A percentile compares a stretch with the other conserved stretches of the same genome.
phyloP scores from a whole-genome alignment of 768 basidiomycete genomes.

The Phylloporus arenicola region DNA sequence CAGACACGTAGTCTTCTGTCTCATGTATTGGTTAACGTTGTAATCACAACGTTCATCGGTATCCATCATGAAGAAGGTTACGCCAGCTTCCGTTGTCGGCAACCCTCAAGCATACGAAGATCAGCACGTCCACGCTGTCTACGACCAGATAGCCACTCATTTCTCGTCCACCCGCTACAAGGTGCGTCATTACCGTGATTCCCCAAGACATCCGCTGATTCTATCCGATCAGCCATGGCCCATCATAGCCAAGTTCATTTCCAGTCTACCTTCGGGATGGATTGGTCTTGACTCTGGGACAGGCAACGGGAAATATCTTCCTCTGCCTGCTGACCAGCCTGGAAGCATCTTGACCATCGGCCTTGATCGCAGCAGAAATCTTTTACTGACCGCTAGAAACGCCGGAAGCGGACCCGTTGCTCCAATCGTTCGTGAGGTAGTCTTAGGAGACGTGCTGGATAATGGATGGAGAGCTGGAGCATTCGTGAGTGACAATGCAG shows the following conservation, averaged over 20 bases:
- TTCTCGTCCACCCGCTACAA: slow-evolving; percentile 90
- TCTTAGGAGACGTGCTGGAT: slow-evolving; percentile 74
- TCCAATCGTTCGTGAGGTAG: slow-evolving; percentile 55
- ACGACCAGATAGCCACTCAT: slow-evolving; percentile 80
- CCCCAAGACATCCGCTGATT: neutral
- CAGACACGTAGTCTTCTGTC: slow-evolving; percentile 22
- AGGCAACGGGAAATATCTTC: slow-evolving; percentile 97
- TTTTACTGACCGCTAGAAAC: slow-evolving; percentile 69
- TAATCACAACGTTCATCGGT: neutral
- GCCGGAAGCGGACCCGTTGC: slow-evolving; percentile 41
- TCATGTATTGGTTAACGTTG: neutral
- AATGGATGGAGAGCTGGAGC: slow-evolving; percentile 67
- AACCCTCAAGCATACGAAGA: slow-evolving; percentile 61
- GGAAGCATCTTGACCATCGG: slow-evolving; percentile 69
- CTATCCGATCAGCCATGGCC: slow-evolving; percentile 72
- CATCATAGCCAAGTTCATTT: slow-evolving; percentile 70
- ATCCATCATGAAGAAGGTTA: slow-evolving; percentile 29
- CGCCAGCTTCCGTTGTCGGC: slow-evolving; percentile 38
- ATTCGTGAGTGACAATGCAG: slow-evolving; percentile 55
- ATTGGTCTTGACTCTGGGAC: slow-evolving; percentile 93
- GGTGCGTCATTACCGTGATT: slow-evolving; percentile 32
- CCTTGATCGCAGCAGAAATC: slow-evolving; percentile 74
- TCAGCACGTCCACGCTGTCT: slow-evolving; percentile 74
- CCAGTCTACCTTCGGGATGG: slow-evolving; percentile 65
- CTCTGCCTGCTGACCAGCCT: slow-evolving; percentile 60